These are phyloP conservation scores for Scutellaria galericulata DNA, from an alignment of 257 asterid species.

Conservation along the genomic window DNA sequence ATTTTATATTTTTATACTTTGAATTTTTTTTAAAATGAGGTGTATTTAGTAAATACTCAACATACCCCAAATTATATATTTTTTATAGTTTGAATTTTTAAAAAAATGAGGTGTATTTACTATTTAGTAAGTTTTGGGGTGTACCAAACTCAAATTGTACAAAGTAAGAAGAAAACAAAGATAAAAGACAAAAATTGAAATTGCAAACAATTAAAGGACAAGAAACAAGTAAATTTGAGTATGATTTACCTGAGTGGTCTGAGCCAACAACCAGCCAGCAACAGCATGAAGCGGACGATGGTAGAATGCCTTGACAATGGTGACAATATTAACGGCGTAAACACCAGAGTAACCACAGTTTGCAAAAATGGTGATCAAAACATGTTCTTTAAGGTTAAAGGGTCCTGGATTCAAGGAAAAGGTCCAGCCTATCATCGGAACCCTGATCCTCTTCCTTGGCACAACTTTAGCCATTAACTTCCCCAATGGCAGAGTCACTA, in stretches of 20 bases:
- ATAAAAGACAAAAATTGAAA: no score
- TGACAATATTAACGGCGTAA: slow-evolving; percentile 58
- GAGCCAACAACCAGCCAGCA: slow-evolving; percentile 57
- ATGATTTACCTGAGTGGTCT: slow-evolving; percentile 60
- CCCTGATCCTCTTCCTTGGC: slow-evolving; percentile 40
- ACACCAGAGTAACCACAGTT: slow-evolving; percentile 53
- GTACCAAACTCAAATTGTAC: no score
- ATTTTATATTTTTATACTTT: no score
- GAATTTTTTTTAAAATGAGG: no score
- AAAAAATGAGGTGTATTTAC: no score
- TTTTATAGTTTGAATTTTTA: no score
- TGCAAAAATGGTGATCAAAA: slow-evolving; percentile 69
- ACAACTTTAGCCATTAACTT: slow-evolving; percentile 56
- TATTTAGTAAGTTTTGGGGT: no score
- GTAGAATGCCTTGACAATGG: slow-evolving; percentile 61
- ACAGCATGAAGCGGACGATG: slow-evolving; percentile 46
- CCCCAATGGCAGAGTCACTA: slow-evolving; percentile 61
- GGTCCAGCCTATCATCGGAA: slow-evolving; percentile 50
- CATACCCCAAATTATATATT: no score
- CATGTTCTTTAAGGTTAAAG: slow-evolving; percentile 70
- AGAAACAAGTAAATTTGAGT: no score
- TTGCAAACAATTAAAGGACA: no score
- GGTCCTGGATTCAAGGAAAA: slow-evolving; percentile 72
- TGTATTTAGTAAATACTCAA: no score
- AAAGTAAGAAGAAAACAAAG: background rate